phyloP scores from a whole-genome alignment of 352 stramenopile genomes.

The Globisporangium yorkense region DNA sequence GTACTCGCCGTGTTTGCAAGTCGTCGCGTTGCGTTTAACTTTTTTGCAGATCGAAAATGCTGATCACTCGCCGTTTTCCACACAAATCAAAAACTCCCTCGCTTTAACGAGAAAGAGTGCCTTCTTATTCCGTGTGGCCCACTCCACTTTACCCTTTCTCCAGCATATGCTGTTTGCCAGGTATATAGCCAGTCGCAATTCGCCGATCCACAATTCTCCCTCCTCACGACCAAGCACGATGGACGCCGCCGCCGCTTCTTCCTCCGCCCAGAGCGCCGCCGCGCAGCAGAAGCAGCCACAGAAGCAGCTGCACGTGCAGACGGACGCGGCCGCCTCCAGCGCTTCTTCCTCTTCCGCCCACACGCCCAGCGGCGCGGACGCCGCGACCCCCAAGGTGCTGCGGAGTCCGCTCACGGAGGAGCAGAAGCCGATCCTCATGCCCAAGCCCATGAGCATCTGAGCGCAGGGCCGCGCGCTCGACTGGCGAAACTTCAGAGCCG shows the following conservation, averaged over 20 bases:
- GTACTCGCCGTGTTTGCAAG: too few relatives aligned
- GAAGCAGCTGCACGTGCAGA: background rate
- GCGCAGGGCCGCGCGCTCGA: background rate
- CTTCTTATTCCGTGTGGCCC: too few relatives aligned
- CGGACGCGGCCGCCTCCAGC: background rate
- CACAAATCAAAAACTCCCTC: too few relatives aligned
- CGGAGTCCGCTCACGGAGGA: conserved; percentile 46
- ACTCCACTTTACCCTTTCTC: too few relatives aligned
- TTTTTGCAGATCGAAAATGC: too few relatives aligned
- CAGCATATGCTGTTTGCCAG: too few relatives aligned
- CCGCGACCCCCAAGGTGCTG: conserved; percentile 17
- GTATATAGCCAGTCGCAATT: too few relatives aligned
- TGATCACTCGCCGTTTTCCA: too few relatives aligned
- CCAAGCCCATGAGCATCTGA: conserved; percentile 59
- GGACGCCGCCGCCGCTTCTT: background rate
- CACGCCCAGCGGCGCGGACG: background rate
- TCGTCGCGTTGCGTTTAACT: too few relatives aligned
- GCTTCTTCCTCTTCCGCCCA: background rate
- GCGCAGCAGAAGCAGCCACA: background rate
- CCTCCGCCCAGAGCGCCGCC: too few relatives aligned
- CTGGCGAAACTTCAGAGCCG: background rate
- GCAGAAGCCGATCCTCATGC: conserved; percentile 61
- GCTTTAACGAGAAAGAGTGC: too few relatives aligned
- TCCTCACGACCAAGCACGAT: background rate
- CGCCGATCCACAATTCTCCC: too few relatives aligned